Percentiles rank a stretch among this genome's conserved stretches.
Evolutionary conservation across 495 filamentous ascomycete species (phyloP).

Genomic region (Hypoxylon cercidicola): DNA sequence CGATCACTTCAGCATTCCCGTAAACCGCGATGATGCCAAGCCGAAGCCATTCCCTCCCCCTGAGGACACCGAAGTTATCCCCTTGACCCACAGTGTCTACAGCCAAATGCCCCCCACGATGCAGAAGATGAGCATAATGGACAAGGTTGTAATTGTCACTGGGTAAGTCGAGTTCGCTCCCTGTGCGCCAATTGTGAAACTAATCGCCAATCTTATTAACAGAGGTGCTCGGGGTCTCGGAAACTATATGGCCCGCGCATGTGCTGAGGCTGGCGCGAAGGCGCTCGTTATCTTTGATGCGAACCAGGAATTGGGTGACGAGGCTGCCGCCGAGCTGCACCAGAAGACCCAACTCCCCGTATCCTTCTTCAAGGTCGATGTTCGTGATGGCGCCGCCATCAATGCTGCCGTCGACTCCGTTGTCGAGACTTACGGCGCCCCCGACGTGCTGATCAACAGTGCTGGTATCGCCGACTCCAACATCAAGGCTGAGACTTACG

Average conservation of each 20-base stretch:
- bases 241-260: slow-evolving; percentile 78
- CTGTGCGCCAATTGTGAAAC: slow-evolving; percentile 5
- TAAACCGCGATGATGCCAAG: slow-evolving; percentile 66
- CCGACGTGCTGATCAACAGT: slow-evolving; percentile 82
- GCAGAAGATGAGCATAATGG: slow-evolving; percentile 70
- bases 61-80: slow-evolving; percentile 50
- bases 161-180: slow-evolving; percentile 62
- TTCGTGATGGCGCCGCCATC: slow-evolving; percentile 72
- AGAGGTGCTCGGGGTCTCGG: slow-evolving; percentile 82
- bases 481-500: slow-evolving; percentile 64
- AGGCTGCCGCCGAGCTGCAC: slow-evolving; percentile 71
- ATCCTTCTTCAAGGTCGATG: slow-evolving; percentile 80
- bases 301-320: slow-evolving; percentile 76
- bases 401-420: slow-evolving; percentile 68
- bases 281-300: slow-evolving; percentile 79
- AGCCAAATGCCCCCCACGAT: slow-evolving; percentile 65
- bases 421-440: slow-evolving; percentile 67
- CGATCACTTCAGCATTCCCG: slow-evolving; percentile 79
- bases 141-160: slow-evolving; percentile 76
- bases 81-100: slow-evolving; percentile 57
- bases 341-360: slow-evolving; percentile 74
- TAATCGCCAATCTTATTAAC: slow-evolving; percentile 36
- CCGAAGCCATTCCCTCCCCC: slow-evolving; percentile 48
- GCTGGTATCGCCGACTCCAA: slow-evolving; percentile 83
- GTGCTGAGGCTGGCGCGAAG: slow-evolving; percentile 77